Conservation (phyloP, 768 basidiomycete genomes). For the Collybia mongolica region DNA sequence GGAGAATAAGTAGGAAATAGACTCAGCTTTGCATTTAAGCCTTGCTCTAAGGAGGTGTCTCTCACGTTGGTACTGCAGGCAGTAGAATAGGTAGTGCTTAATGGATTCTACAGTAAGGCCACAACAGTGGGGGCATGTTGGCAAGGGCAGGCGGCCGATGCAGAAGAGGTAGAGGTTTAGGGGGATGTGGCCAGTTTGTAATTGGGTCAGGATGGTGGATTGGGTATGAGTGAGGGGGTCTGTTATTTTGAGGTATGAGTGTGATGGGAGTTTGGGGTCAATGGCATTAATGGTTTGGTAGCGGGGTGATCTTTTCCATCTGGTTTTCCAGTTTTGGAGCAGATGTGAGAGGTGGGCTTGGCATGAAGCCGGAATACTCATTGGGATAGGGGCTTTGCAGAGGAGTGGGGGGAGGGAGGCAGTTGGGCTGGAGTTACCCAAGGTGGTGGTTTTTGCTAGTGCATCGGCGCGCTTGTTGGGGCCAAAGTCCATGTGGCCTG, state of each 20-base stretch:
- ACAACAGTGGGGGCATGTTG: background rate
- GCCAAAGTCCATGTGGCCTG: background rate
- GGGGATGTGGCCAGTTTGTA: background rate
- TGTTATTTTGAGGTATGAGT: too few species aligned
- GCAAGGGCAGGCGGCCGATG: background rate
- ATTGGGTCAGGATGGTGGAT: background rate
- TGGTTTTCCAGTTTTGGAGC: too few species aligned
- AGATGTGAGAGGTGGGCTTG: too few species aligned
- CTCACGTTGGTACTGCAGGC: background rate
- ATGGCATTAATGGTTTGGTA: too few species aligned
- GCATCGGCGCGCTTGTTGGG: background rate
- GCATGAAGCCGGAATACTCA: too few species aligned
- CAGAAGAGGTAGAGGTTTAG: constrained; percentile 1
- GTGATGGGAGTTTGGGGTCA: too few species aligned
- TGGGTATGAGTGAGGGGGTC: too few species aligned
- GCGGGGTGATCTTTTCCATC: too few species aligned
- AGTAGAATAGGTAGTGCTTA: background rate
- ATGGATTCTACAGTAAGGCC: too few species aligned
- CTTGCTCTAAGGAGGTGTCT: background rate
- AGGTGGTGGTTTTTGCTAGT: background rate
- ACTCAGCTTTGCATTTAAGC: constrained; percentile 5
- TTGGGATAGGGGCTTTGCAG: too few species aligned
- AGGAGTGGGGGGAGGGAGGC: too few species aligned
- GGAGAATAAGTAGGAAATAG: background rate
- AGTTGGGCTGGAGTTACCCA: too few species aligned